Evolutionary conservation across 78 protist species (phyloP).

Genomic region (Tieghemostelium lacteum): DNA sequence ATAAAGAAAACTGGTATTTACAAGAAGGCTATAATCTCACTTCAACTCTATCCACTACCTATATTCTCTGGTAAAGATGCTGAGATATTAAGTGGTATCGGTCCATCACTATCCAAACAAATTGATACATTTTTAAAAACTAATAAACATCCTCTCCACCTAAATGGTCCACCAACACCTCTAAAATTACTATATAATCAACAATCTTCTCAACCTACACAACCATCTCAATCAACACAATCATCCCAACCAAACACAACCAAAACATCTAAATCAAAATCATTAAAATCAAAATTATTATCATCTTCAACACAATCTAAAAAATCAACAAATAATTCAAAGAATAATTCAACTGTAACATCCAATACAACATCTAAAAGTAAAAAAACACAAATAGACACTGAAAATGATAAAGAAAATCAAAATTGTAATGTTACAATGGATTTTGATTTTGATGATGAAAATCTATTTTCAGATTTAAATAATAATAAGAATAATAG

Average conservation of each 20-base stretch:
- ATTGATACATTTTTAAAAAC: constrained; percentile 6
- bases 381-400: too few relatives aligned
- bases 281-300: too few relatives aligned
- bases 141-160: constrained; percentile 35
- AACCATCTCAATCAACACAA: neutral
- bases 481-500: too few relatives aligned
- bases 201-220: neutral
- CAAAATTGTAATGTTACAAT: too few relatives aligned
- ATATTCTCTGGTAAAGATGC: constrained; percentile 45
- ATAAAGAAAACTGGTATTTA: constrained; percentile 14
- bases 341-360: too few relatives aligned
- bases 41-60: constrained; percentile 47
- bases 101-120: constrained; percentile 36
- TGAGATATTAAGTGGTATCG: constrained; percentile 49
- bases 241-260: neutral
- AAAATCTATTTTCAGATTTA: too few relatives aligned
- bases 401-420: too few relatives aligned
- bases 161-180: constrained; percentile 65
- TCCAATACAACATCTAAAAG: too few relatives aligned
- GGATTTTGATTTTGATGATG: neutral
- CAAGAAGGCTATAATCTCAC: constrained; percentile 44
- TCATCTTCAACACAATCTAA: neutral
- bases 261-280: neutral
- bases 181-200: constrained; percentile 6
- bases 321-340: neutral